Base-by-base conservation (phyloP, 139 green algal species). In the Haematococcus lacustris region DNA sequence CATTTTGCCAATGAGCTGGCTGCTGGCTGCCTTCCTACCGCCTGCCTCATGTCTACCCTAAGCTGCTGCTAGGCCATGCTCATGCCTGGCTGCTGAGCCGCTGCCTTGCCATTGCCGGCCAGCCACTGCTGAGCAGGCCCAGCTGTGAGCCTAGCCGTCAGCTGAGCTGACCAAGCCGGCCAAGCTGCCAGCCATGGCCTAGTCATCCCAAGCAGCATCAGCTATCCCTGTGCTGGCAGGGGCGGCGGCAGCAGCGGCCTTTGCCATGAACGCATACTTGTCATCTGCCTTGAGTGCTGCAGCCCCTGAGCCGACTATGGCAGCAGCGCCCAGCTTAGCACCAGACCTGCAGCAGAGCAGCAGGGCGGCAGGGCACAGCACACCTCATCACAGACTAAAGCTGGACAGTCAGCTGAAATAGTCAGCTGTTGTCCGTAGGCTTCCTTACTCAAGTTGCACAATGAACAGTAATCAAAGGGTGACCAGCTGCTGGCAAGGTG, bases 241-340 rank as follows among this genome's bases (percentile, higher is more conserved):
- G 21, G 68, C 79, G 2, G 68, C 26, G 0, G 67, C 37, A 26
- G 75, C 51, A 5, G 28, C 30, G 3, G 82, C 78, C 5, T 77
- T 79, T 40, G 80, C 80, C 85, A 91, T 89, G 75, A 86, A 82
- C 5, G 77, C 77, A 51, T 87, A 90, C 71, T 87, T 88, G 61
- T 88, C 80, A 61, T 90, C 86, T 66, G 92, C 84, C 82, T 91
- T 93, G 35, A 92, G 78, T 0, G 79, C 71, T 30, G 68, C 76
- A 9, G 73, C 43, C 17, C 75, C 78, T 3, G 78, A 77, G 0
- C 71, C 40, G 43, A 91, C 71, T 28, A 85, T 41, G 35, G 76
- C 82, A 33, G 69, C 53, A n/a, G n/a, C 53, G 0, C 73, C 50
- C 71, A 73, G 73, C 70, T 76, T 80, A 39, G 75, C 34, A 39